phyloP scores from a whole-genome alignment of 495 filamentous ascomycete genomes.

The Penicillium pulvis region DNA sequence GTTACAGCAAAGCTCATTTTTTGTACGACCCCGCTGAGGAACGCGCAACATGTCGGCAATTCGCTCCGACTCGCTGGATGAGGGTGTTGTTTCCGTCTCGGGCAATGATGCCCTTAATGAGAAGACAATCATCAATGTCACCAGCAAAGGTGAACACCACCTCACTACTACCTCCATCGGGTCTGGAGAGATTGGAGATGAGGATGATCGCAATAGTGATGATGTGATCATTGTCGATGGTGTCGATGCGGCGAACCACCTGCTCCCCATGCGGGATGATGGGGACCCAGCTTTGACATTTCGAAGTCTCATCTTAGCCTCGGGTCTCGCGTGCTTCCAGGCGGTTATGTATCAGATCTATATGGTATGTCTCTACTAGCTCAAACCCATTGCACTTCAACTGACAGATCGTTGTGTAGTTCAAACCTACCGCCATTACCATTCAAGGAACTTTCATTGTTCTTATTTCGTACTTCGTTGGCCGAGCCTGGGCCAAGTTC shows the following conservation, averaged over 20 bases:
- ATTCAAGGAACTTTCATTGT: conserved; percentile 41
- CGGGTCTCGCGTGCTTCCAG: conserved; percentile 46
- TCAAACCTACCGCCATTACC: conserved; percentile 33
- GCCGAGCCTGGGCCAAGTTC: conserved; percentile 43
- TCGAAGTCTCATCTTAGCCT: conserved; percentile 46
- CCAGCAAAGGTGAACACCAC: conserved; percentile 1
- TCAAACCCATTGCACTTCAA: neutral
- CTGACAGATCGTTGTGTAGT: conserved; percentile 11
- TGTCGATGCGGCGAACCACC: conserved; percentile 31
- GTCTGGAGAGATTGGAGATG: conserved; percentile 22
- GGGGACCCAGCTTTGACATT: conserved; percentile 47
- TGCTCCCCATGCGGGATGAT: conserved; percentile 51
- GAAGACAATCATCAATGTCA: neutral
- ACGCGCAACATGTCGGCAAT: neutral
- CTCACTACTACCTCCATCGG: neutral
- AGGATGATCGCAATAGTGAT: conserved; percentile 15
- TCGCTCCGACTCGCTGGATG: neutral
- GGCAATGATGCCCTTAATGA: conserved; percentile 8
- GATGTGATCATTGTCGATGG: conserved; percentile 32
- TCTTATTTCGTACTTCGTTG: conserved; percentile 44
- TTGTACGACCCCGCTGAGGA: neutral
- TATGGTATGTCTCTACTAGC: conserved; percentile 22
- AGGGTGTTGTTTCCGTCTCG: conserved; percentile 4
- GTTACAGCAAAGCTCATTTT: neutral
- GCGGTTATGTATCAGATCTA: conserved; percentile 54